Evolutionary conservation across 176 grass and related monocot species (phyloP).

Genomic region (Dactylis glomerata): DNA sequence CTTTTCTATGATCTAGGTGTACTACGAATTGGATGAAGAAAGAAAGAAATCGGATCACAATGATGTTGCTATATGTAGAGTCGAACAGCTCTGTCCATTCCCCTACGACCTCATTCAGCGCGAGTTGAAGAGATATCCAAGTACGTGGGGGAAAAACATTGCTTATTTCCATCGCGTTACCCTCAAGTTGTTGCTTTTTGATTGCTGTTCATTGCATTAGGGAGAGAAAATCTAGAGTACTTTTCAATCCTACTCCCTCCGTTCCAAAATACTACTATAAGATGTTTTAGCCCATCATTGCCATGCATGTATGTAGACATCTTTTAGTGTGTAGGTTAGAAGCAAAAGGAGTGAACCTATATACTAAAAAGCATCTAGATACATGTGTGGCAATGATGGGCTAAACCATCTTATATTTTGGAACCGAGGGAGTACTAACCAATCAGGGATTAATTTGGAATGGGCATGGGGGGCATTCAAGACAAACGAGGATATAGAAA

Average conservation of each 20-base stretch:
- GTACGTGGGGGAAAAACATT: slow-evolving; percentile 36
- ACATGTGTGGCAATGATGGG: too few species aligned
- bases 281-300: too few species aligned
- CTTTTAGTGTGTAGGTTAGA: too few species aligned
- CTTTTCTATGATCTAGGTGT: slow-evolving; percentile 52
- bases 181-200: neutral
- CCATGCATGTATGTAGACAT: too few species aligned
- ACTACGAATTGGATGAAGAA: slow-evolving; percentile 93
- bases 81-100: slow-evolving; percentile 94
- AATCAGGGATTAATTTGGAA: neutral
- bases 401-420: too few species aligned
- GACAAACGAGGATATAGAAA: neutral
- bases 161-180: neutral
- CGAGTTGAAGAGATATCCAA: slow-evolving; percentile 97
- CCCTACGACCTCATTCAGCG: slow-evolving; percentile 89
- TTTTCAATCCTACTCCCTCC: neutral
- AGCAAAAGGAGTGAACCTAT: too few species aligned
- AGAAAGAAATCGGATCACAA: slow-evolving; percentile 60
- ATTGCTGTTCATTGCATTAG: neutral
- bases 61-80: slow-evolving; percentile 94
- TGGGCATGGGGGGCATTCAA: neutral
- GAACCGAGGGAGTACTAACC: too few species aligned
- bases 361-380: too few species aligned
- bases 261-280: too few species aligned
- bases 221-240: neutral